Conservation (phyloP, 495 filamentous ascomycete genomes). For the Pseudomonodictys pantanalensis region DNA sequence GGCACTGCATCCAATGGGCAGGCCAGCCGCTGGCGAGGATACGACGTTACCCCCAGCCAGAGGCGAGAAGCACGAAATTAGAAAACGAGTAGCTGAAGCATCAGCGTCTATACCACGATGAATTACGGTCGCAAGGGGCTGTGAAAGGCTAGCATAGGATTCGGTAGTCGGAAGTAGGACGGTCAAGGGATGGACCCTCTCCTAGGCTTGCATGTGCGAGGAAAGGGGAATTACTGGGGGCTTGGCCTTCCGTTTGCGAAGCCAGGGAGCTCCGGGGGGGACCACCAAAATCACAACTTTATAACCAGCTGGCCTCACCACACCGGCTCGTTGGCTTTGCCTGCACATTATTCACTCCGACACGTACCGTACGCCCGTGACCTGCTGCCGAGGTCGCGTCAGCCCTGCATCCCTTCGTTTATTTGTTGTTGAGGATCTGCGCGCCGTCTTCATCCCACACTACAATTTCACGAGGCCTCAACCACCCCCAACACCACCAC, state of each 20-base stretch:
- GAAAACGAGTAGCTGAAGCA: conserved; percentile 4
- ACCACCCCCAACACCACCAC: conserved; percentile 3
- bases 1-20: conserved; percentile 15
- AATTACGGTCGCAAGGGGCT: conserved; percentile 16
- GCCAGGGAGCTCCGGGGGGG: conserved; percentile 22
- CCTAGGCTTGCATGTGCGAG: neutral
- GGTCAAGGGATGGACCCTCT: conserved; percentile 10
- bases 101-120: neutral
- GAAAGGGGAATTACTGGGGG: conserved; percentile 13
- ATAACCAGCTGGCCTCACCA: conserved; percentile 32
- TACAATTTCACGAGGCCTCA: neutral
- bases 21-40: neutral
- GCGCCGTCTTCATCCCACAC: conserved; percentile 8
- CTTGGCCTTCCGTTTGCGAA: conserved; percentile 19
- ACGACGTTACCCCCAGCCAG: conserved; percentile 16
- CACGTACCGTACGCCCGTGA: neutral
- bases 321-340: conserved; percentile 9
- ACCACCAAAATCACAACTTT: conserved; percentile 5
- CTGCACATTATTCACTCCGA: neutral
- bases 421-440: conserved; percentile 4
- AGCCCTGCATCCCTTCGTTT: neutral
- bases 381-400: neutral
- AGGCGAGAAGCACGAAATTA: conserved; percentile 13
- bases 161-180: neutral
- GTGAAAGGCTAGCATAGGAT: conserved; percentile 3